Evolutionary conservation across 2,329 filamentous ascomycete species (phyloP).

Genomic region (Exophiala xenobiotica): DNA sequence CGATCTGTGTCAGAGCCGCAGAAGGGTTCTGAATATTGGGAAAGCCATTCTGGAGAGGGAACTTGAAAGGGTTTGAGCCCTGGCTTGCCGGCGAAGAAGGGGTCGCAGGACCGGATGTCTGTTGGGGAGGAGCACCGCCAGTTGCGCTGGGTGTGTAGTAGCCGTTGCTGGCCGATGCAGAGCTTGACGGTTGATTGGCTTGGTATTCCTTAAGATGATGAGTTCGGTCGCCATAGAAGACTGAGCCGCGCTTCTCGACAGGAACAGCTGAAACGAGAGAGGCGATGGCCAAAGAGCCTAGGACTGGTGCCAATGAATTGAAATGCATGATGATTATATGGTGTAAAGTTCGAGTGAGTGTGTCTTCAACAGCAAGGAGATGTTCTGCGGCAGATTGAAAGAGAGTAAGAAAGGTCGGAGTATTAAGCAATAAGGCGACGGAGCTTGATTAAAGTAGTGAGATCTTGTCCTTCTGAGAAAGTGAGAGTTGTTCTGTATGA

Average conservation of each 20-base stretch:
- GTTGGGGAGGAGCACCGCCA: neutral
- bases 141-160: conserved; percentile 7
- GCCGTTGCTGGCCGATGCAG: conserved; percentile 9
- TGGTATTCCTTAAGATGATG: conserved; percentile 11
- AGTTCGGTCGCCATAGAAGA: conserved; percentile 12
- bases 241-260: conserved; percentile 16
- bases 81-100: conserved; percentile 1
- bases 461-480: conserved; percentile 8
- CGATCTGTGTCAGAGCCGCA: conserved; percentile 51
- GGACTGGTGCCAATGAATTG: conserved; percentile 10
- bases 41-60: conserved; percentile 51
- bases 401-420: neutral
- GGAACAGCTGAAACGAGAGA: conserved; percentile 23
- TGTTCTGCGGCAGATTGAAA: neutral
- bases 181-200: neutral
- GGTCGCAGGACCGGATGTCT: neutral
- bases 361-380: conserved; percentile 14
- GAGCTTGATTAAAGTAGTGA: conserved; percentile 1
- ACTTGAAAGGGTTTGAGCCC: conserved; percentile 21
- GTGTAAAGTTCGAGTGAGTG: conserved; percentile 10
- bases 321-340: conserved; percentile 20
- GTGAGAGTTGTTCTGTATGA: conserved; percentile 9
- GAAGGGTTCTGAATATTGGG: conserved; percentile 55
- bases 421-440: neutral
- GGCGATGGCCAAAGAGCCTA: conserved; percentile 21